phyloP scores from a whole-genome alignment of 345 rosid species.

The Citrus sinensis region DVS_A1.0 CM039161.1:20127501-20128000 shows the following conservation, averaged over 20 bases:
- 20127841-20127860: neutral
- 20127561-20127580: slow-evolving; percentile 38
- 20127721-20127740: slow-evolving; percentile 40
- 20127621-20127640: slow-evolving; percentile 54
- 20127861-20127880: too few relatives aligned
- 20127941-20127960: too few relatives aligned
- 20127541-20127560: slow-evolving; percentile 29
- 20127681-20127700: slow-evolving; percentile 12
- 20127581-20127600: slow-evolving; percentile 28
- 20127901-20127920: too few relatives aligned
- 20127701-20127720: slow-evolving; percentile 24
- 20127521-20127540: slow-evolving; percentile 50
- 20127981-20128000: neutral
- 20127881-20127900: too few relatives aligned
- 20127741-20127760: slow-evolving; percentile 36
- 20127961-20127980: neutral
- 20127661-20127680: slow-evolving; percentile 35
- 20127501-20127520: too few relatives aligned
- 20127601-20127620: slow-evolving; percentile 43
- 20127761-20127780: slow-evolving; percentile 36
- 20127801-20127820: slow-evolving; percentile 27
- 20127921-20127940: too few relatives aligned
- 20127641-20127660: slow-evolving; percentile 49
- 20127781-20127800: slow-evolving; percentile 55
- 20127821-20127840: neutral